Percentiles rank a stretch among this genome's conserved stretches.
phyloP scores from a whole-genome alignment of 2,329 filamentous ascomycete species.

The Diaporthe sp. region DNA sequence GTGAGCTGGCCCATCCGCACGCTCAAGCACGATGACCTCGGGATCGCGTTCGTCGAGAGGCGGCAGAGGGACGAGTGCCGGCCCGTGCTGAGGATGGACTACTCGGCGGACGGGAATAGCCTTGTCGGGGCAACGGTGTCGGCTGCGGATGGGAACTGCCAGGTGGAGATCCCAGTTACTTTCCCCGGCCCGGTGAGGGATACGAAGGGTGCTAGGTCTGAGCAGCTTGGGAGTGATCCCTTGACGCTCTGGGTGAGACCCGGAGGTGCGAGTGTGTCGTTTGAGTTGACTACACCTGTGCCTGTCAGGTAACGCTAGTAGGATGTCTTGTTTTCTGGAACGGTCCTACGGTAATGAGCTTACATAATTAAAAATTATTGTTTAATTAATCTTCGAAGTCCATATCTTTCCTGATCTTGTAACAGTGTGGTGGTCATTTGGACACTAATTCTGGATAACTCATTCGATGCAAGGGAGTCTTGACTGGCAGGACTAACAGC shows the following conservation, averaged over 20 bases:
- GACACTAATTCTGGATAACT: no score
- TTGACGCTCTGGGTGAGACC: conserved; percentile 12
- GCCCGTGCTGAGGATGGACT: conserved; percentile 18
- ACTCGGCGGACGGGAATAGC: conserved; percentile 1
- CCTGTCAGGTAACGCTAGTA: not conserved
- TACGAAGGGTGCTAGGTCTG: conserved; percentile 9
- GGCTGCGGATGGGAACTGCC: conserved; percentile 2
- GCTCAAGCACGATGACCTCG: conserved; percentile 5
- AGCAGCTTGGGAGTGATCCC: conserved; percentile 6
- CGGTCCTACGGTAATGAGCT: no score
- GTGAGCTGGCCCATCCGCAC: conserved; percentile 23
- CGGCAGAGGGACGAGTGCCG: conserved; percentile 10
- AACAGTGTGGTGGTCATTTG: no score
- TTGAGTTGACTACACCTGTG: conserved; percentile 12
- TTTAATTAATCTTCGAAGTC: not conserved
- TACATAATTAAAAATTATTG: not conserved
- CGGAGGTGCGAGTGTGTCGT: not conserved
- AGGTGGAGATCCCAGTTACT: conserved; percentile 4
- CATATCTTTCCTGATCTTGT: no score
- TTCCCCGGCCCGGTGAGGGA: conserved; percentile 17
- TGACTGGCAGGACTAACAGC: no score
- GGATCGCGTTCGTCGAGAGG: not conserved
- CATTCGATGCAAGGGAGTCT: no score
- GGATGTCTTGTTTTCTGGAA: not conserved
- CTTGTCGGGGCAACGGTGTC: not conserved